phyloP scores from a whole-genome alignment of 139 green algal genomes.

The Astrephomene gubernaculifera region DNA sequence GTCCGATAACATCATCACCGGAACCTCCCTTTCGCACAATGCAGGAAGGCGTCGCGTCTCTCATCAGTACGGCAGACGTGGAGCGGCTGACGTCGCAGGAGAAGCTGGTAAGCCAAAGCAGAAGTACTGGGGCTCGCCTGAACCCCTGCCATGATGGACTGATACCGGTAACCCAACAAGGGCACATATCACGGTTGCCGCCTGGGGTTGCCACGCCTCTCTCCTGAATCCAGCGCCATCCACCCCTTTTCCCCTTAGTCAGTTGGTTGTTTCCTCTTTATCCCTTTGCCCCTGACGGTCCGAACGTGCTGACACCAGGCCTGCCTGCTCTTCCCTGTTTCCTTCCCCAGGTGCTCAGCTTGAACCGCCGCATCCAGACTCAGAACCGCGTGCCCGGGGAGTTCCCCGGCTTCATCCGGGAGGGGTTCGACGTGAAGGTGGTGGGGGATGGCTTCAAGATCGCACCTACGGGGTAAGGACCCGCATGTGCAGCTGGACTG shows the following conservation, averaged over 20 bases:
- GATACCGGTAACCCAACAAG: too few species aligned
- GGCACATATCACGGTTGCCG: too few species aligned
- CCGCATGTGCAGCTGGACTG: not conserved
- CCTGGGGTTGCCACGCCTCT: too few species aligned
- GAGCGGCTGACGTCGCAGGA: slow-evolving; percentile 48
- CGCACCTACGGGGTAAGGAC: slow-evolving; percentile 55
- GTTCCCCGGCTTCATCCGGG: slow-evolving; percentile 90
- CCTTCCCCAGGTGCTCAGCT: slow-evolving; percentile 73
- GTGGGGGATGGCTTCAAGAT: slow-evolving; percentile 72
- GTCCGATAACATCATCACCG: not conserved
- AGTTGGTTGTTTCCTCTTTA: too few species aligned
- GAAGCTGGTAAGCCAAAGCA: slow-evolving; percentile 56
- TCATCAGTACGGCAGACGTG: slow-evolving; percentile 22
- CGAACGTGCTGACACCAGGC: too few species aligned
- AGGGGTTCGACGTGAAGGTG: slow-evolving; percentile 92
- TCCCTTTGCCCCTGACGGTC: too few species aligned
- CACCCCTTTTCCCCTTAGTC: too few species aligned
- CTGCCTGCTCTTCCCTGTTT: too few species aligned
- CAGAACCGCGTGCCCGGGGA: slow-evolving; percentile 84
- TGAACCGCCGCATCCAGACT: slow-evolving; percentile 87
- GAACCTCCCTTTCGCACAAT: too few species aligned
- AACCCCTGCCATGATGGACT: too few species aligned
- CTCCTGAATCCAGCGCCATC: too few species aligned
- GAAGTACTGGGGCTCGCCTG: too few species aligned
- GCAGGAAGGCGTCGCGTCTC: slow-evolving; percentile 43